phyloP scores from a whole-genome alignment of 2,329 filamentous ascomycete genomes.

The Diplocarpon mali region DNA sequence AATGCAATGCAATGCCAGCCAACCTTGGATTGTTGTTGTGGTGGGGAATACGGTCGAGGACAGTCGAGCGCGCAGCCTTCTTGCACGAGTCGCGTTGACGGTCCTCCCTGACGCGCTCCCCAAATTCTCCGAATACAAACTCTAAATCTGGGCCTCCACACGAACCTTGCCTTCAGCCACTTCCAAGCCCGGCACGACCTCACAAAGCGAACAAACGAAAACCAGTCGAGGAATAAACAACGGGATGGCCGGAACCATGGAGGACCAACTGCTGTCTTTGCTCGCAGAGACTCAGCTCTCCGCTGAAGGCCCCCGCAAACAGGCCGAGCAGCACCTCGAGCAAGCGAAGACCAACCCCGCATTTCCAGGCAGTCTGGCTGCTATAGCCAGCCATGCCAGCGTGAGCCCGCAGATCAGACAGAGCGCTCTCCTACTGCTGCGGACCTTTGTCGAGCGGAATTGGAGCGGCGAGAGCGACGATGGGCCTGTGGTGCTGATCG shows the following conservation, averaged over 20 bases:
- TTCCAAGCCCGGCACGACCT: not conserved
- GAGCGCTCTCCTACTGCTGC: constrained; percentile 67
- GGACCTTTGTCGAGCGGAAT: constrained; percentile 71
- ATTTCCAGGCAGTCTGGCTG: constrained; percentile 69
- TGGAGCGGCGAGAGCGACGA: constrained; percentile 73
- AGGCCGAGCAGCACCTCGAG: constrained; percentile 53
- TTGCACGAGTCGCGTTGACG: not conserved
- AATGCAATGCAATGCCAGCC: no score
- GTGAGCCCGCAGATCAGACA: constrained; percentile 70
- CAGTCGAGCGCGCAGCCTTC: no score
- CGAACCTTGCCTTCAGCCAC: not conserved
- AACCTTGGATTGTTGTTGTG: no score
- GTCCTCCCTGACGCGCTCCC: not conserved
- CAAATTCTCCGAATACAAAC: not conserved
- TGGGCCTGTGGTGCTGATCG: constrained; percentile 47
- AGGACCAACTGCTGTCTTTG: constrained; percentile 82
- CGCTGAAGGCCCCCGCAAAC: constrained; percentile 65
- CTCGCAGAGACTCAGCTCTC: constrained; percentile 77
- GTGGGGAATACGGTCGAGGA: no score
- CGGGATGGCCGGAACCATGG: constrained; percentile 47
- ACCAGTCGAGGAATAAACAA: not conserved
- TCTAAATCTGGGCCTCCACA: not conserved
- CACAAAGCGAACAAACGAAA: not conserved
- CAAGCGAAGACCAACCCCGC: constrained; percentile 44
- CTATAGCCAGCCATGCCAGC: constrained; percentile 67